These are phyloP conservation scores for Globisporangium perplexum DNA, from an alignment of 352 stramenopile genomes.

Conservation along the genomic window DNA sequence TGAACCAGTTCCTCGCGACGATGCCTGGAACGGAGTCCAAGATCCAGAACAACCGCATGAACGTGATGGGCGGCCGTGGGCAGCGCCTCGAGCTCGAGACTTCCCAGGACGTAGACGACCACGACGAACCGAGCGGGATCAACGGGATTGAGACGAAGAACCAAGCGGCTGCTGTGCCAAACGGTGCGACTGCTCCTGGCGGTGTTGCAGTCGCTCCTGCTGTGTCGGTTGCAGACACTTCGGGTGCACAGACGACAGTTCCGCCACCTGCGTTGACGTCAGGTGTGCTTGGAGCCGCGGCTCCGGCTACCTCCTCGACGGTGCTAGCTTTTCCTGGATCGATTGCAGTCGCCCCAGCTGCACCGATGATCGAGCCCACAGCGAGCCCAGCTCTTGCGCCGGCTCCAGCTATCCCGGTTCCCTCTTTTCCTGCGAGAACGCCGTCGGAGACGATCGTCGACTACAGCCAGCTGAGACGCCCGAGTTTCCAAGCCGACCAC, in stretches of 20 bases:
- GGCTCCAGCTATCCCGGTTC: neutral
- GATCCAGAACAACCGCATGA: conserved; percentile 89
- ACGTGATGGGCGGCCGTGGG: conserved; percentile 89
- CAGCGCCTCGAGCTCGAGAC: conserved; percentile 84
- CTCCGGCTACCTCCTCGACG: too few relatives aligned
- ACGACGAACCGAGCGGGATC: neutral
- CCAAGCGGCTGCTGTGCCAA: neutral
- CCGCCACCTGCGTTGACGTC: too few relatives aligned
- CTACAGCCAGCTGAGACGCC: conserved; percentile 15
- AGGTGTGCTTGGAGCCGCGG: too few relatives aligned
- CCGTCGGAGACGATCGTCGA: conserved; percentile 8
- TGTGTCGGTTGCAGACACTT: neutral
- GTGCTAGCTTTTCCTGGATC: too few relatives aligned
- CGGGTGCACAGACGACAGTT: too few relatives aligned
- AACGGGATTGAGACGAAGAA: neutral
- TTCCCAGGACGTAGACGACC: conserved; percentile 6
- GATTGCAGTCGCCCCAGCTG: neutral
- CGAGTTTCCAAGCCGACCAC: conserved; percentile 13
- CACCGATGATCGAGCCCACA: neutral
- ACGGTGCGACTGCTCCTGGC: neutral
- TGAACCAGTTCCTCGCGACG: conserved; percentile 73
- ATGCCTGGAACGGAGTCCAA: conserved; percentile 89
- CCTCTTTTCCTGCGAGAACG: neutral
- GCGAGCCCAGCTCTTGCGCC: neutral
- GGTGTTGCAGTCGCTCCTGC: neutral